A percentile compares a stretch with the other conserved stretches of the same genome.
Conservation (phyloP, 257 asterid genomes). For the Nicotiana tabacum region DNA sequence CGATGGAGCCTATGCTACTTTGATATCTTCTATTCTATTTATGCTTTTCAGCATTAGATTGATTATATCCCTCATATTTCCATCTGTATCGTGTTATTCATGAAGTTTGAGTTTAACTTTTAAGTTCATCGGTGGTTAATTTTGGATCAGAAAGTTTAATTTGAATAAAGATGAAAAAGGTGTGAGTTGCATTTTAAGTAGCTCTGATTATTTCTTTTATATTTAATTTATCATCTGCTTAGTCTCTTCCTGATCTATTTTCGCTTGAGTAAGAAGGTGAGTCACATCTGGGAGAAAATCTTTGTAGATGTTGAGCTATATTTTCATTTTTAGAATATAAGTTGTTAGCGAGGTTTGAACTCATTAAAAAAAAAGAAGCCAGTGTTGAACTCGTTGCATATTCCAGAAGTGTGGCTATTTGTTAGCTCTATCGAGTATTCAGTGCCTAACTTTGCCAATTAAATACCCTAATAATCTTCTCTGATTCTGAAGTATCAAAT, state of each 20-base stretch:
- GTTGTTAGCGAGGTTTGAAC: neutral
- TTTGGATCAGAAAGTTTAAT: neutral
- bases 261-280: neutral
- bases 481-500: neutral
- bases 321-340: neutral
- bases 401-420: neutral
- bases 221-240: neutral
- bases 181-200: neutral
- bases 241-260: neutral
- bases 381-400: neutral
- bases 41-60: neutral
- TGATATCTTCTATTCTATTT: neutral
- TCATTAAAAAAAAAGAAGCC: neutral
- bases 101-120: neutral
- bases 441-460: neutral
- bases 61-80: neutral
- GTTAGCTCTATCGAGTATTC: neutral
- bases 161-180: neutral
- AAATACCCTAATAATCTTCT: neutral
- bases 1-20: neutral
- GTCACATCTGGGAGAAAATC: neutral
- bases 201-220: neutral
- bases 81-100: neutral
- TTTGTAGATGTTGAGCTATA: neutral
- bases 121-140: neutral